A percentile compares a stretch with the other conserved stretches of the same genome.
Evolutionary conservation across 1,284 basidiomycete genomes (phyloP).

Genomic region (Marasmius tenuissimus): DNA sequence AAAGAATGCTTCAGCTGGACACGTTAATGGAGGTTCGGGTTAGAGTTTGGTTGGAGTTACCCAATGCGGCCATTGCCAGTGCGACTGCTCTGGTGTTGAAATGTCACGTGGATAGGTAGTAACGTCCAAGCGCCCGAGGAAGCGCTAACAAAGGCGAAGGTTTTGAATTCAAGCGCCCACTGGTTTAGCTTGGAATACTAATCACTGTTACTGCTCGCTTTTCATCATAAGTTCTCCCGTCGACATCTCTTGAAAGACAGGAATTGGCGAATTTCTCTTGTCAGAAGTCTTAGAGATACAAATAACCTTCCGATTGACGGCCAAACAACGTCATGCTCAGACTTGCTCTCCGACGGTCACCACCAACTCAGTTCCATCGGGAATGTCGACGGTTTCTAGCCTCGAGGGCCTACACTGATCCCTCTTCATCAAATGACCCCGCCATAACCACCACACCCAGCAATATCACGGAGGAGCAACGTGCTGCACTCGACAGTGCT

Average conservation of each 20-base stretch:
- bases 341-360: neutral
- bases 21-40: neutral
- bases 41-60: neutral
- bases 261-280: too few species aligned
- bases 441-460: constrained; percentile 42
- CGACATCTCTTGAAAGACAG: too few species aligned
- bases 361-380: neutral
- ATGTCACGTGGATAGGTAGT: neutral
- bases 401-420: constrained; percentile 16
- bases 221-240: too few species aligned
- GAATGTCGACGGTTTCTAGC: constrained; percentile 9
- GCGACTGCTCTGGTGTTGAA: neutral
- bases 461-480: constrained; percentile 47
- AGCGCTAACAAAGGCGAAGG: too few species aligned
- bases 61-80: neutral
- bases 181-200: too few species aligned
- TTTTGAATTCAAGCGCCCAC: too few species aligned
- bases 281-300: too few species aligned
- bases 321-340: neutral
- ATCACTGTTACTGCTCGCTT: too few species aligned
- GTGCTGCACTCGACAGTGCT: constrained; percentile 55
- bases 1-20: neutral
- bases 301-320: too few species aligned
- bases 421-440: constrained; percentile 8
- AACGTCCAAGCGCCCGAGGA: neutral